Percentiles rank a stretch among this genome's conserved stretches.
These are phyloP conservation scores for Erodium moschatum DNA, from an alignment of 441 rosid species.

Conservation along the genomic window DNA sequence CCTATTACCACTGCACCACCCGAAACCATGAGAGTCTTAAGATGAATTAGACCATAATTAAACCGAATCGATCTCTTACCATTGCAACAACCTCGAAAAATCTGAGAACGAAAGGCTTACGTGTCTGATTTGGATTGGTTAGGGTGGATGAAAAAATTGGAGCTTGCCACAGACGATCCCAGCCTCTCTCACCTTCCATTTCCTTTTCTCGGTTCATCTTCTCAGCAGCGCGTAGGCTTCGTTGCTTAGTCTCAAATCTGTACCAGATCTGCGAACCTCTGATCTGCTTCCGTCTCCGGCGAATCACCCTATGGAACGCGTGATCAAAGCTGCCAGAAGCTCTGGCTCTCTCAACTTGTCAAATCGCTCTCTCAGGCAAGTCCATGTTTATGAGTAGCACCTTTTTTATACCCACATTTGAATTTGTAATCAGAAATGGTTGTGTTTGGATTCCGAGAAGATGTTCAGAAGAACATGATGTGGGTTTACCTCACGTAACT, in stretches of 20 bases:
- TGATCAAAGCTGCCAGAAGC: slow-evolving; percentile 67
- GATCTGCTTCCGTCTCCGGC: slow-evolving; percentile 6
- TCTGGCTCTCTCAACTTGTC: slow-evolving; percentile 91
- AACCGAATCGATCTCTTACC: no score
- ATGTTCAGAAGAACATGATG: not conserved
- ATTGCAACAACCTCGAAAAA: no score
- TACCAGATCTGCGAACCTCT: not conserved
- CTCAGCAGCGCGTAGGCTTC: not conserved
- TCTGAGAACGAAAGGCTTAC: no score
- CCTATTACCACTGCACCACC: no score
- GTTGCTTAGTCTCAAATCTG: not conserved
- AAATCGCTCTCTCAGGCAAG: slow-evolving; percentile 73
- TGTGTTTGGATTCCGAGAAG: not conserved
- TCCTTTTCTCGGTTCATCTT: not conserved
- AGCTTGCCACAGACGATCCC: not conserved
- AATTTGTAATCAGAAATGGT: not conserved
- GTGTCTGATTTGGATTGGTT: no score
- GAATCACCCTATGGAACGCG: slow-evolving; percentile 51
- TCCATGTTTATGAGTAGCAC: slow-evolving; percentile 5
- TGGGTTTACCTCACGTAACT: not conserved
- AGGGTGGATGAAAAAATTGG: no score
- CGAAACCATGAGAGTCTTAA: no score
- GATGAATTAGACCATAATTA: no score
- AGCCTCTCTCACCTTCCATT: not conserved
- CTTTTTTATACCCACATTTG: not conserved